phyloP scores from a whole-genome alignment of 2,329 filamentous ascomycete species.

The Blumeriella jaapii region DNA sequence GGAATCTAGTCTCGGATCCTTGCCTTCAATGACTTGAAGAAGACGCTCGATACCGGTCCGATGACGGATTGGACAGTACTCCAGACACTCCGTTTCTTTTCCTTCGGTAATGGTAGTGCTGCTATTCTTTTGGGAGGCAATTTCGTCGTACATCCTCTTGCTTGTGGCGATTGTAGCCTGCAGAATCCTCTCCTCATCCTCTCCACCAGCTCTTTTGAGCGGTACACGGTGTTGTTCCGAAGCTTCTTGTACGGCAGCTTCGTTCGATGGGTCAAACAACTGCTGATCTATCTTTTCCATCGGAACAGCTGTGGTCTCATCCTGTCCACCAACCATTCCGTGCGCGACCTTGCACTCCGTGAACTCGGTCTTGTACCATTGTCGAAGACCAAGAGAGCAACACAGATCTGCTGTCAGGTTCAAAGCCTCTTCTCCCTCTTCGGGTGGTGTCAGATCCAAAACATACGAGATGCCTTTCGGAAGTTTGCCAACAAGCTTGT shows the following conservation, averaged over 20 bases:
- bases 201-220: background rate
- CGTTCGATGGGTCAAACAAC: too few relatives aligned
- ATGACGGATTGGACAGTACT: slow-evolving; percentile 56
- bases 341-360: slow-evolving; percentile 30
- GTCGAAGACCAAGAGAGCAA: slow-evolving; percentile 41
- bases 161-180: background rate
- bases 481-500: slow-evolving; percentile 20
- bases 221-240: too few relatives aligned
- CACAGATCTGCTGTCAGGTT: slow-evolving; percentile 46
- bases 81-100: slow-evolving; percentile 26
- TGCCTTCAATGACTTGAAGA: slow-evolving; percentile 44
- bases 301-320: slow-evolving; percentile 27
- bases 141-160: background rate
- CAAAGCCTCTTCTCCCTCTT: slow-evolving; percentile 50
- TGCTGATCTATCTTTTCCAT: background rate
- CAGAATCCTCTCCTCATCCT: background rate
- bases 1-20: slow-evolving; percentile 46
- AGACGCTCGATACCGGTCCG: slow-evolving; percentile 51
- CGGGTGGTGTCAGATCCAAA: slow-evolving; percentile 51
- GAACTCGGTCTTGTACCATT: slow-evolving; percentile 37
- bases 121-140: background rate
- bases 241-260: too few relatives aligned
- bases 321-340: slow-evolving; percentile 35
- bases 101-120: background rate
- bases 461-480: slow-evolving; percentile 42